Evolutionary conservation across 2,329 filamentous ascomycete species (phyloP).

Genomic region (Colletotrichum tabaci): DNA sequence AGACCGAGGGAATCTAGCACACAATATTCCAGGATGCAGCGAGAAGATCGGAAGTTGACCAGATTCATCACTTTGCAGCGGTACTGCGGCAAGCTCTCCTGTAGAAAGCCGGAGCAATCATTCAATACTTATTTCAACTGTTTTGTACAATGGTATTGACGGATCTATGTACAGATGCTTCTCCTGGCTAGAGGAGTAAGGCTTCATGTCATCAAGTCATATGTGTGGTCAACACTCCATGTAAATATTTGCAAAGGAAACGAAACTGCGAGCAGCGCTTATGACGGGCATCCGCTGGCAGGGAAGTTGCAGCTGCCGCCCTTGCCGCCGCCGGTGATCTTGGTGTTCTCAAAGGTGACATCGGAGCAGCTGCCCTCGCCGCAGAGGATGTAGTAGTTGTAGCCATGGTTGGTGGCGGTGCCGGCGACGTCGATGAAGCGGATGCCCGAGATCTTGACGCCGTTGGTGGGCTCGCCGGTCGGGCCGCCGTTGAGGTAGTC

Average conservation of each 20-base stretch:
- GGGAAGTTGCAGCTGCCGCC: conserved; percentile 37
- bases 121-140: too few species aligned
- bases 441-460: conserved; percentile 30
- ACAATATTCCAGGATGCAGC: too few species aligned
- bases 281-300: conserved; percentile 33
- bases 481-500: conserved; percentile 42
- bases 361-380: conserved; percentile 38
- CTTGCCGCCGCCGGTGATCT: conserved; percentile 36
- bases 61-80: too few species aligned
- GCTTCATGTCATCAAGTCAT: background rate
- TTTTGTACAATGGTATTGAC: too few species aligned
- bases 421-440: conserved; percentile 34
- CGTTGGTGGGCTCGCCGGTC: conserved; percentile 35
- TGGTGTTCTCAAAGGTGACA: conserved; percentile 36
- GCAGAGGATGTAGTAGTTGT: conserved; percentile 41
- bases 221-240: background rate
- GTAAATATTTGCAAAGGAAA: conserved; percentile 17
- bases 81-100: too few species aligned
- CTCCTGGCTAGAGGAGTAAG: too few species aligned
- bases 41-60: too few species aligned
- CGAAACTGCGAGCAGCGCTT: background rate
- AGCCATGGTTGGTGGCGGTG: conserved; percentile 18
- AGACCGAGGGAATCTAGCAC: too few species aligned
- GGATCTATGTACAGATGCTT: background rate
- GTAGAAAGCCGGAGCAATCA: background rate